Evolutionary conservation across 179 eudicot genomes (phyloP), one percentile per base, ranked within the genome.

Genomic region (Pouteria campechiana): DNA sequence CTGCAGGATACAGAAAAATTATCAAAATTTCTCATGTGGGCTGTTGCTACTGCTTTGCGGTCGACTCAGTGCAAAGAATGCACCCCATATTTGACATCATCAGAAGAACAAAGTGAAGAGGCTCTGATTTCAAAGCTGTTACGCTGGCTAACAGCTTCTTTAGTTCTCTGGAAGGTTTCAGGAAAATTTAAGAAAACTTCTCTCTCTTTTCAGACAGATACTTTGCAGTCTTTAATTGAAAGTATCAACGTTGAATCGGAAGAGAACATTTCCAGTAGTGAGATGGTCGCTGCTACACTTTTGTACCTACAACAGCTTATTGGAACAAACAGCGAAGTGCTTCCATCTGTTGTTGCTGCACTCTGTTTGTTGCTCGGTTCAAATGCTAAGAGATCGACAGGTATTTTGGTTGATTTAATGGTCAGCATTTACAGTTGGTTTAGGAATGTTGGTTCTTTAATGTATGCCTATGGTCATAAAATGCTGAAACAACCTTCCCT

Each of bases 101-200:
- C 32, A 31, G 70, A 58, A 19, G 51, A 57, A 37, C 29, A 30
- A n/a, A 45, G 41, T 37, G 75, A 72, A 49, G 94, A 79, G 12
- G 57, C 80, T 50, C 54, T 77, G 21, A 21, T 57, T 24, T 62
- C 80, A 32, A 76, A 65, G 45, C 94, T 90, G 54, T 43, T 86
- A 41, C 81, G 80, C 14, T 90, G 98, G 98, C 64, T 90, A 38
- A 70, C 76, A 31, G 98, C 96, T 29, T 82, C 94, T 16, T 74
- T 72, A 25, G 70, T 90, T 34, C 61, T 68, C 29, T 71, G 73
- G 52, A 60, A 52, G 48, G 55, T 62, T 46, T 72, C 87, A 32
- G 48, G 28, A 43, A 61, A 63, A 30, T 54, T 21, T 9, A 61
- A 44, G 18, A 54, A 29, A 45, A 34, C 66, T 16, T 51, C 46